Conservation (phyloP, 352 stramenopile species). For the Ochromonadaceae sp. region DNA sequence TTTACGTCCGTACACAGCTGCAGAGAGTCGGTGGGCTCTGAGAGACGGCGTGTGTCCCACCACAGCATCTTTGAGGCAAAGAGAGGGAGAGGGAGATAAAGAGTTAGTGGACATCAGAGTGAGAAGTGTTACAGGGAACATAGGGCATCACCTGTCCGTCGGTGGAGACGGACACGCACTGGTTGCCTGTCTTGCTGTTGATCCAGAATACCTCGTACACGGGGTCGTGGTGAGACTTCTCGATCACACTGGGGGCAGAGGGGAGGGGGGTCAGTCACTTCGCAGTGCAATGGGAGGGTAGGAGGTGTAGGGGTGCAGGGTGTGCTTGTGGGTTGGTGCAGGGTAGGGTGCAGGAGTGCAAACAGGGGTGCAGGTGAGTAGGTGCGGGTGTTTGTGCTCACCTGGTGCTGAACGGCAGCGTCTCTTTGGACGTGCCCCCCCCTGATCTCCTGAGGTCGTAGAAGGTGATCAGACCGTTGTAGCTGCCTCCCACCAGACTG, state of each 20-base stretch:
- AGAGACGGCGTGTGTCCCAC: slow-evolving; percentile 52
- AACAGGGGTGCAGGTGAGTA: too few relatives aligned
- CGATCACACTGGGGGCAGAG: slow-evolving; percentile 76
- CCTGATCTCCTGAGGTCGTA: slow-evolving; percentile 83
- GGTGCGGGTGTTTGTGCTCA: too few relatives aligned
- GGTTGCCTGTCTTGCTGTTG: slow-evolving; percentile 83
- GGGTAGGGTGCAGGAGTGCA: too few relatives aligned
- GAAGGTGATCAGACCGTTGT: slow-evolving; percentile 90
- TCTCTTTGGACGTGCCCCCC: neutral
- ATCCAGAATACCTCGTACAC: slow-evolving; percentile 92
- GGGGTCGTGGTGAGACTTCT: slow-evolving; percentile 90
- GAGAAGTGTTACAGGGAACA: slow-evolving; percentile 40
- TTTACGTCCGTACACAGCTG: slow-evolving; percentile 17
- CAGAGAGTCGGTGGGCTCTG: slow-evolving; percentile 44
- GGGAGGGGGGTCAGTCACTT: slow-evolving; percentile 53
- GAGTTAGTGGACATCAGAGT: slow-evolving; percentile 3
- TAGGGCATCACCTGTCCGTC: too few relatives aligned
- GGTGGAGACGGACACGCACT: slow-evolving; percentile 85
- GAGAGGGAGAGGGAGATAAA: neutral
- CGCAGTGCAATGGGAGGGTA: too few relatives aligned
- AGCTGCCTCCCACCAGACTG: slow-evolving; percentile 80
- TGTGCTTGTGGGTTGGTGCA: too few relatives aligned
- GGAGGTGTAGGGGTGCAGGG: too few relatives aligned
- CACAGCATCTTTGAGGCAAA: slow-evolving; percentile 41
- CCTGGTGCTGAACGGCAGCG: slow-evolving; percentile 4